These are phyloP conservation scores for Lophiotrema nucula DNA, from an alignment of 495 filamentous ascomycete genomes.

Conservation along the genomic window DNA sequence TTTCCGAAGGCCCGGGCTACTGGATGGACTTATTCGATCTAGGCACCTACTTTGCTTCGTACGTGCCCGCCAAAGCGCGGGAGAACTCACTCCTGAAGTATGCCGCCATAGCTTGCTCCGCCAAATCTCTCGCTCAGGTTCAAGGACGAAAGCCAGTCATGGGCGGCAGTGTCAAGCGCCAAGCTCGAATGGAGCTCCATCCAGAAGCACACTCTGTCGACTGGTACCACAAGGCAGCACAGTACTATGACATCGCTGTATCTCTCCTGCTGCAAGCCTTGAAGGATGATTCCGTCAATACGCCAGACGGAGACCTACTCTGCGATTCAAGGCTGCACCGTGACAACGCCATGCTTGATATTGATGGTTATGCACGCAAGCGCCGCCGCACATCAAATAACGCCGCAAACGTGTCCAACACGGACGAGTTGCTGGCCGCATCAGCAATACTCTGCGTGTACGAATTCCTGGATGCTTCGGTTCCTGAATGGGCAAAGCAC, in stretches of 20 bases:
- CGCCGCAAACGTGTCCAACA: conserved; percentile 48
- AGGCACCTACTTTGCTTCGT: conserved; percentile 58
- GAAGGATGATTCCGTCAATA: conserved; percentile 42
- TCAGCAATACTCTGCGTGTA: conserved; percentile 64
- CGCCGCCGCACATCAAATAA: conserved; percentile 45
- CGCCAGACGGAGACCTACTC: conserved; percentile 37
- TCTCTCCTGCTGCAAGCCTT: conserved; percentile 61
- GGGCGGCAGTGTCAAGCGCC: conserved; percentile 49
- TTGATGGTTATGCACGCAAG: conserved; percentile 18
- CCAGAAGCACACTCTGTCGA: conserved; percentile 49
- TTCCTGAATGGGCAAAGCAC: conserved; percentile 62
- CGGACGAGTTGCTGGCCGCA: conserved; percentile 62
- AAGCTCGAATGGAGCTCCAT: conserved; percentile 55
- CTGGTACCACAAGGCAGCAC: conserved; percentile 57
- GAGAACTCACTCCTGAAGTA: conserved; percentile 59
- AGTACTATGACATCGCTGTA: conserved; percentile 64
- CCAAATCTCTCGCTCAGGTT: conserved; percentile 60
- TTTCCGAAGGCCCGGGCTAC: conserved; percentile 58
- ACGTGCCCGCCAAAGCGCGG: conserved; percentile 57
- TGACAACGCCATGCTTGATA: background rate
- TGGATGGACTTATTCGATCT: conserved; percentile 69
- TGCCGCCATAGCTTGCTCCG: conserved; percentile 60
- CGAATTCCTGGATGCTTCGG: conserved; percentile 61
- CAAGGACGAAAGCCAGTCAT: conserved; percentile 51
- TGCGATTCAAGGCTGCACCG: conserved; percentile 36